Evolutionary conservation across 202 grass and related monocot species (phyloP).

Genomic region (Tripidium arundinaceum): DNA sequence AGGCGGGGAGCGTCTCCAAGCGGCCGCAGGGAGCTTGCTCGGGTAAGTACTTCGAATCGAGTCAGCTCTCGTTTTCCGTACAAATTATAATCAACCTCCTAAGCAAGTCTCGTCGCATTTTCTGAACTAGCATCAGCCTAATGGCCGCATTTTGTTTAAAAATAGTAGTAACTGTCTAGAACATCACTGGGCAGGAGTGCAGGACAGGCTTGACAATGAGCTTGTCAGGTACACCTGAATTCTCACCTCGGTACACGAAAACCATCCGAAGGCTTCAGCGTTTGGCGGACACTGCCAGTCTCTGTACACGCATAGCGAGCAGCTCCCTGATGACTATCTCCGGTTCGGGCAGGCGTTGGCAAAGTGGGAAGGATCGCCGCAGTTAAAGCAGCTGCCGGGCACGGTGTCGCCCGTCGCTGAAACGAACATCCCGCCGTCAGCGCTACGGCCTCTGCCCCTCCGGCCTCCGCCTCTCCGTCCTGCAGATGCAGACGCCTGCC

Average conservation of each 20-base stretch:
- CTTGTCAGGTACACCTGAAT: background rate
- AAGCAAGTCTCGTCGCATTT: too few species aligned
- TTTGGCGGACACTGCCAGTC: background rate
- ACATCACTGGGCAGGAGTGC: too few species aligned
- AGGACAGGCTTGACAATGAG: background rate
- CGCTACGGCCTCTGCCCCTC: slow-evolving; percentile 41
- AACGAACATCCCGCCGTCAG: slow-evolving; percentile 49
- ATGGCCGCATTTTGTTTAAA: background rate
- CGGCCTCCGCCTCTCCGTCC: slow-evolving; percentile 42
- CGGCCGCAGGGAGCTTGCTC: too few species aligned
- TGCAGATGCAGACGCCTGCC: slow-evolving; percentile 46
- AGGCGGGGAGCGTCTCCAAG: too few species aligned
- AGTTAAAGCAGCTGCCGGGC: slow-evolving; percentile 63
- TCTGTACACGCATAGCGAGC: background rate
- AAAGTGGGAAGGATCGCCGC: slow-evolving; percentile 83
- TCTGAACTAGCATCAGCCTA: background rate
- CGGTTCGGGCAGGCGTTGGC: slow-evolving; percentile 73
- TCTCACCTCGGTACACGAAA: background rate
- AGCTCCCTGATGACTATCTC: slow-evolving; percentile 10
- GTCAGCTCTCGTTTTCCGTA: too few species aligned
- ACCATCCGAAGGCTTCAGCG: background rate
- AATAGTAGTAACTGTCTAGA: background rate
- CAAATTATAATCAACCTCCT: too few species aligned
- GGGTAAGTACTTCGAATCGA: too few species aligned
- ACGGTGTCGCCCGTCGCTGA: slow-evolving; percentile 77